Percentiles rank a stretch among this genome's conserved stretches.
Evolutionary conservation across 371 early-diverging fungal genomes (phyloP).

Genomic region (Rhizomucor miehei): DNA sequence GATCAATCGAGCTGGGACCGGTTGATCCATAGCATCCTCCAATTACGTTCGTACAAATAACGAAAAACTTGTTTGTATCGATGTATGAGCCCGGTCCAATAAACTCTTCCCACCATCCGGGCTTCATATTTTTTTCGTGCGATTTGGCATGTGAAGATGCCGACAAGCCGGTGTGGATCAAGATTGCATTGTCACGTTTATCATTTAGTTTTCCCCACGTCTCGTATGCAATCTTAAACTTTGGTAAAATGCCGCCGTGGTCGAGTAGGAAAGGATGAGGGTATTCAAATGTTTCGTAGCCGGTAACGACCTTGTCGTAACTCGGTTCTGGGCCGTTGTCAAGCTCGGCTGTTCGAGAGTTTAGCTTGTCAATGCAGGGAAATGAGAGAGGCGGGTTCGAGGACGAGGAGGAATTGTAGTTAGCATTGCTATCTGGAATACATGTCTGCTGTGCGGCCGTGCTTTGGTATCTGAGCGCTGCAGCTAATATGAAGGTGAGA

Average conservation of each 20-base stretch:
- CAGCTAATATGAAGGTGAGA: too few species aligned
- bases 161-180: conserved; percentile 86
- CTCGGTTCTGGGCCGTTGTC: conserved; percentile 85
- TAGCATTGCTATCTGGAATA: neutral
- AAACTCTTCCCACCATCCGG: conserved; percentile 98
- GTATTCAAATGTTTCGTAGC: conserved; percentile 72
- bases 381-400: conserved; percentile 71
- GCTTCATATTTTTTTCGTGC: conserved; percentile 67
- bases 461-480: neutral
- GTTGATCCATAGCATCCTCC: conserved; percentile 91
- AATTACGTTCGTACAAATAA: conserved; percentile 85
- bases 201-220: conserved; percentile 81
- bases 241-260: conserved; percentile 81
- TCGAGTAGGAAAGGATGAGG: conserved; percentile 70
- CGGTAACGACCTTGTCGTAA: conserved; percentile 82
- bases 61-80: conserved; percentile 85
- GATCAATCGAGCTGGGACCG: conserved; percentile 78
- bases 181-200: conserved; percentile 69
- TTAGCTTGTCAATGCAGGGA: conserved; percentile 76
- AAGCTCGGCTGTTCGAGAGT: conserved; percentile 63
- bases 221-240: conserved; percentile 79
- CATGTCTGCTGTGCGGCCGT: neutral
- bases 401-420: conserved; percentile 13
- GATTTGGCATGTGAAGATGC: conserved; percentile 83
- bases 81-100: conserved; percentile 85